A percentile compares a stretch with the other conserved stretches of the same genome.
Conservation (phyloP, 305 asterid genomes). For the Plantago lanceolata region DNA sequence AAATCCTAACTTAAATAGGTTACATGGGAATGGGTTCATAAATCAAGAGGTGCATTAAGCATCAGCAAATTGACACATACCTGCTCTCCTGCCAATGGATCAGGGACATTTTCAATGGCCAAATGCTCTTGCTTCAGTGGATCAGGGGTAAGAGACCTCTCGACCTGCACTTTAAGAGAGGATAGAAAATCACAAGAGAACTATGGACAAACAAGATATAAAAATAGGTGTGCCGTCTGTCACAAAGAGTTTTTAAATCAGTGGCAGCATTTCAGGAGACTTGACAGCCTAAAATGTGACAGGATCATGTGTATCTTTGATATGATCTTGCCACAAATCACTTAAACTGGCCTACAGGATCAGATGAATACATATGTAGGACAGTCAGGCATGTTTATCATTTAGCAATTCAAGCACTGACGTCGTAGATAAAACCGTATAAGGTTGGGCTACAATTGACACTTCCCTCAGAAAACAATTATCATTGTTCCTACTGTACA, state of each 20-base stretch:
- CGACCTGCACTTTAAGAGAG: slow-evolving; percentile 50
- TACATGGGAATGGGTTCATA: neutral
- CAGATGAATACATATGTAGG: slow-evolving; percentile 12
- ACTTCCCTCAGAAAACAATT: neutral
- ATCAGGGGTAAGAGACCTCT: slow-evolving; percentile 65
- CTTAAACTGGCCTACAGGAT: slow-evolving; percentile 8
- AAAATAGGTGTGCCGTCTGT: neutral
- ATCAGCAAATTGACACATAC: slow-evolving; percentile 26
- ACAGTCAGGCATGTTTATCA: neutral
- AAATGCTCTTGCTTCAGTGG: slow-evolving; percentile 83
- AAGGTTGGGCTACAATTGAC: neutral
- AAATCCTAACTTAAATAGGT: neutral
- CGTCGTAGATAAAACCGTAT: neutral
- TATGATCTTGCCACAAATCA: neutral
- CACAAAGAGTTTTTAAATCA: neutral
- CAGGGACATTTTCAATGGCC: slow-evolving; percentile 70
- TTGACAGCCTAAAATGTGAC: neutral
- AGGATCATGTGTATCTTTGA: neutral
- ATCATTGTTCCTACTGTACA: neutral
- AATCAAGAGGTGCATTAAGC: neutral
- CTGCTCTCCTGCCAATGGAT: slow-evolving; percentile 95
- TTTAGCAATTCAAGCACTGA: neutral
- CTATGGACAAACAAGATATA: slow-evolving; percentile 8
- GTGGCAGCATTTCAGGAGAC: neutral
- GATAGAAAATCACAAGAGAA: slow-evolving; percentile 19